Evolutionary conservation across 1,284 basidiomycete species (phyloP), one percentile per base, ranked within the genome.

Genomic region (Singerocomus rubriflavus): DNA sequence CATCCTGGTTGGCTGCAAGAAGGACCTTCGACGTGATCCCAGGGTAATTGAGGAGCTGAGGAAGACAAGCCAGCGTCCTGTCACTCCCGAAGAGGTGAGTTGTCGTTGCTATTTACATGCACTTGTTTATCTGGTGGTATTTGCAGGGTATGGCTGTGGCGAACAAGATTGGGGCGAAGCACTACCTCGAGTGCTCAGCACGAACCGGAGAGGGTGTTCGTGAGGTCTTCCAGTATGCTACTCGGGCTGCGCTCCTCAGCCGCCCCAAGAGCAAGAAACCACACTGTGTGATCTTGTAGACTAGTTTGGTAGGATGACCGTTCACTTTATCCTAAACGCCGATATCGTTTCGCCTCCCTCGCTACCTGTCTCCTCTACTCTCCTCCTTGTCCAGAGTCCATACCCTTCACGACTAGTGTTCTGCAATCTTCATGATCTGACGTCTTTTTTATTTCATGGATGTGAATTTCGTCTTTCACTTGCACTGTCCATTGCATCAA

Each of bases 1-100:
- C 74, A 87, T 95, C 66, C 85, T 96, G 50, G 91, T 96, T 55
- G 93, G 90, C 7, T 94, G 91, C 79, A 96, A 96, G 80, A 93
- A 88, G 75, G 91, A 93, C 73, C 79, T 93, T 50, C 80, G 91
- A 62, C 79, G 84, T 58, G 89, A 93, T 71, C 76, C 79, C 42
- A 82, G 86, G 68, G 88, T 91, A 35, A 82, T 88, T 50, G 86
- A 90, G 51, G 86, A 92, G 70, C 77, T 93, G 50, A 80, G 82
- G 61, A 87, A 87, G 77, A 91, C 88, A 55, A 87, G 81, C 63
- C 88, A 91, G 71, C 77, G 84, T 64, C 91, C 91, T 44, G 88
- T 93, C 40, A 84, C 88, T 40, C 78, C 80, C 46, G 85, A 86
- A 64, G 85, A 88, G 78, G 84, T 81, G 49, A 40, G 78, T 55